Evolutionary conservation across 495 filamentous ascomycete species (phyloP), one percentile per base, ranked within the genome.

Genomic region (Penicillium egyptiacum): DNA sequence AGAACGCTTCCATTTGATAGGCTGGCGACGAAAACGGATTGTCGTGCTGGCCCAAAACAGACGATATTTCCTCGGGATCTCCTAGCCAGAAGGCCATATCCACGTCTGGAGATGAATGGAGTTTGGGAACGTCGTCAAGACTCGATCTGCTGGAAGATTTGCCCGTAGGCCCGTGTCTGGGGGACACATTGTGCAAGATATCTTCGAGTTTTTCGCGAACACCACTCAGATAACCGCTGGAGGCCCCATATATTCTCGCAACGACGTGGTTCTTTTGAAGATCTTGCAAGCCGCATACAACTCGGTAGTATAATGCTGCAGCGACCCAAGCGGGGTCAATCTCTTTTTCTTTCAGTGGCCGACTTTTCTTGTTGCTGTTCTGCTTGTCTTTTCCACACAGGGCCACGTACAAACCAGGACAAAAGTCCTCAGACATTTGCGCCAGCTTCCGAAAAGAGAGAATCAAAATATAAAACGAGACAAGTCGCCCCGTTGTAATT

Each of bases 281-380:
- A 9, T 33, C 42, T 23, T 53, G n/a, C 10, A 68, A 9, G 9
- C 46, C 50, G 8, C 28, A 19, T 1, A 57, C 17, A n/a, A 59
- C 30, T 10, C 59, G 56, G 37, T 48, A 63, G 28, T 68, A 68
- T 7, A 68, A 55, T 8, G 56, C 62, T 5, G 33, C 26, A 3
- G 65, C 59, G n/a, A 57, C 39, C 50, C 56, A 61, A 12, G 57
- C 25, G 11, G 52, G 49, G 28, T 56, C 46, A 12, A 53, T 31
- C 1, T 40, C 30, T 10, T 33, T 12, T 9, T 20, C 11, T 7
- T 50, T 39, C 8, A 3, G 12, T n/a, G 20, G 16, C 16, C 17
- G 46, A n/a, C 19, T 50, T 23, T 23, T 28, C n/a, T 26, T 28
- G 14, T 31, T 0, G 11, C 19, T 14, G n/a, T 33, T 39, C n/a